phyloP scores from a whole-genome alignment of 768 basidiomycete genomes.

The Phaeotremella skinneri region DNA sequence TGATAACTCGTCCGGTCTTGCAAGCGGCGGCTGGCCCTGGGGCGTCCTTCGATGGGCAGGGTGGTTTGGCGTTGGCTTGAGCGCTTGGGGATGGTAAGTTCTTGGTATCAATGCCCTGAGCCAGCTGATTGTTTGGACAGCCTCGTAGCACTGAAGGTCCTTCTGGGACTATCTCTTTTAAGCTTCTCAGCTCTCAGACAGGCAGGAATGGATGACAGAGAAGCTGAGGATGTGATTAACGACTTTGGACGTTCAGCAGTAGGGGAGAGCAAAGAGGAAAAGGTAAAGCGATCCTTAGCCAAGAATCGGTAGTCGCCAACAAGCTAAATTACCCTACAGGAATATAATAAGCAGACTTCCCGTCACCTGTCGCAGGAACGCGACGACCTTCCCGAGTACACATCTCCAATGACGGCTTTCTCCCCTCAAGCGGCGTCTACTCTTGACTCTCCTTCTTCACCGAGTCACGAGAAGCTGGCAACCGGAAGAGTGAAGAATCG shows the following conservation, averaged over 20 bases:
- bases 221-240: conserved; percentile 75
- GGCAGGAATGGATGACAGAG: conserved; percentile 69
- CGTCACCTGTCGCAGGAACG: conserved; percentile 64
- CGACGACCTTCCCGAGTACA: conserved; percentile 62
- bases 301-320: neutral
- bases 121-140: conserved; percentile 48
- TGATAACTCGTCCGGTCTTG: conserved; percentile 18
- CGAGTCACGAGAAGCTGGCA: conserved; percentile 54
- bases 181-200: conserved; percentile 75
- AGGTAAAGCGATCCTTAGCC: conserved; percentile 53
- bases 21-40: conserved; percentile 31
- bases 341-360: conserved; percentile 79
- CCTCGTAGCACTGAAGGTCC: conserved; percentile 80
- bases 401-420: conserved; percentile 11
- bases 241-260: conserved; percentile 87
- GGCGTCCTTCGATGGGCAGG: conserved; percentile 58
- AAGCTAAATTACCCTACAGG: conserved; percentile 53
- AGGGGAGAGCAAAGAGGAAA: conserved; percentile 84
- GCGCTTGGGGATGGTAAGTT: conserved; percentile 75
- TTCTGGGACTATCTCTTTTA: conserved; percentile 84
- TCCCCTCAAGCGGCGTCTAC: neutral
- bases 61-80: conserved; percentile 34
- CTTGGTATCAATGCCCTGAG: neutral
- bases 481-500: conserved; percentile 27
- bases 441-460: conserved; percentile 6